Conservation (phyloP, 2,329 filamentous ascomycete genomes). For the Colletotrichum godetiae region DNA sequence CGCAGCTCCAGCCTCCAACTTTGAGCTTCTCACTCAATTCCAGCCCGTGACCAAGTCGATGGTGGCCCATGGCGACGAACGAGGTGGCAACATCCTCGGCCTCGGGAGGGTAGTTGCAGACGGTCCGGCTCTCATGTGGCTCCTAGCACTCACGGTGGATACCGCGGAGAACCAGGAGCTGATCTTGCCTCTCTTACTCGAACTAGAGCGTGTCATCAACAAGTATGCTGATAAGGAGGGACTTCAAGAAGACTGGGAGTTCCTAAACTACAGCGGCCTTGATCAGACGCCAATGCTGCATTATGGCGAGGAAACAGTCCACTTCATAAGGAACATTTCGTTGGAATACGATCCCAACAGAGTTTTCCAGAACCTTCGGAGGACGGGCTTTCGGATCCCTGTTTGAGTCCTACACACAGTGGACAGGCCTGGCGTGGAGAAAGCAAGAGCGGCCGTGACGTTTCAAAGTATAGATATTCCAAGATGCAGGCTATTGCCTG, state of each 20-base stretch:
- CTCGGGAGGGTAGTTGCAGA: conserved; percentile 47
- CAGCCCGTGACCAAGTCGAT: conserved; percentile 46
- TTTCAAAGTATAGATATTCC: too few relatives aligned
- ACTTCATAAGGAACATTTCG: conserved; percentile 42
- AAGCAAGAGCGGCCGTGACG: too few relatives aligned
- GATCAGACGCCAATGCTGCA: conserved; percentile 50
- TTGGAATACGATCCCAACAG: conserved; percentile 47
- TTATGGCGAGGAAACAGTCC: conserved; percentile 51
- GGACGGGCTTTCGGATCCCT: conserved; percentile 41
- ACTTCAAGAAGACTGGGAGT: conserved; percentile 49
- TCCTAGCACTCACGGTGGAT: conserved; percentile 50
- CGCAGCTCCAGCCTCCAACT: conserved; percentile 40
- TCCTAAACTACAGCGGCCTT: conserved; percentile 55
- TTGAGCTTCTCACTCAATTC: conserved; percentile 44
- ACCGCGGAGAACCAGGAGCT: conserved; percentile 48
- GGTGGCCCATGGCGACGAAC: conserved; percentile 37
- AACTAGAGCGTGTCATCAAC: conserved; percentile 41
- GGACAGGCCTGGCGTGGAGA: too few relatives aligned
- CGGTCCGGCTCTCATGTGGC: conserved; percentile 50
- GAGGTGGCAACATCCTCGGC: conserved; percentile 47
- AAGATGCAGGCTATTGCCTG: too few relatives aligned
- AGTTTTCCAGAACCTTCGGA: conserved; percentile 47
- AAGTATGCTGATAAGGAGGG: conserved; percentile 42
- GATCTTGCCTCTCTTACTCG: conserved; percentile 43
- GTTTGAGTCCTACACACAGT: neutral